Percentiles rank a stretch among this genome's conserved stretches.
phyloP scores from a whole-genome alignment of 768 basidiomycete species.

The Nevesoporus exiguus region DNA sequence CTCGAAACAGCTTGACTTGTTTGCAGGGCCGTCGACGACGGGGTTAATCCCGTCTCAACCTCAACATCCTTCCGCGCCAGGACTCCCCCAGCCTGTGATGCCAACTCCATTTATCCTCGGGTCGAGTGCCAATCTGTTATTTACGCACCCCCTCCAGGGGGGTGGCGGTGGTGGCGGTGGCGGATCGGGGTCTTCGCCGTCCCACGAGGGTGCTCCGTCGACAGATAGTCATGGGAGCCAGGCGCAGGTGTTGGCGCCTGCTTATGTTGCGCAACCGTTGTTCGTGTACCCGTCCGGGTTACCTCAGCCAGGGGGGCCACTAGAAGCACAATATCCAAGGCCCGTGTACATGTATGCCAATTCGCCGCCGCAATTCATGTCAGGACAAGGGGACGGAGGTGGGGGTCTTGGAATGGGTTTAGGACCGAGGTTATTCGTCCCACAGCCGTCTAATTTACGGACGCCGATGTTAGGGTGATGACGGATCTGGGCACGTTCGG shows the following conservation, averaged over 20 bases:
- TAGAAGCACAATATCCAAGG: conserved; percentile 21
- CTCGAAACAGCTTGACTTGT: conserved; percentile 27
- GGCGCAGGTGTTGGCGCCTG: conserved; percentile 22
- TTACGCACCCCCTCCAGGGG: conserved; percentile 18
- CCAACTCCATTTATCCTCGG: conserved; percentile 32
- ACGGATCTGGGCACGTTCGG: not conserved
- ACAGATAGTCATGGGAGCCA: conserved; percentile 34
- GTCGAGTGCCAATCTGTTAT: conserved; percentile 30
- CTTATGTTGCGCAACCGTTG: conserved; percentile 30
- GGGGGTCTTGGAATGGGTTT: not conserved
- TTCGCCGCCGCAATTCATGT: conserved; percentile 24
- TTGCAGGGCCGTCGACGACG: conserved; percentile 32
- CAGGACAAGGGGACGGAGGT: conserved; percentile 14
- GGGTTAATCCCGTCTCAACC: conserved; percentile 25
- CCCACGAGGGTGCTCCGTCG: conserved; percentile 29
- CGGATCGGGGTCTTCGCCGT: conserved; percentile 26
- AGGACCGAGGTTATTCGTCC: conserved; percentile 21
- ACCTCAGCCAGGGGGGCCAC: conserved; percentile 28
- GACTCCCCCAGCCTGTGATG: conserved; percentile 3
- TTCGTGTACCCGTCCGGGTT: conserved; percentile 30
- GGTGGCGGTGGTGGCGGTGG: conserved; percentile 16
- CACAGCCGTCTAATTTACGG: conserved; percentile 27
- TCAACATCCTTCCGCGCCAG: not conserved
- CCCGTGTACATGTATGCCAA: conserved; percentile 31
- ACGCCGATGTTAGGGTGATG: conserved; percentile 25